A percentile compares a stretch with the other conserved stretches of the same genome.
Conservation (phyloP, 768 basidiomycete species). For the Paxillus rubicundulus region DNA sequence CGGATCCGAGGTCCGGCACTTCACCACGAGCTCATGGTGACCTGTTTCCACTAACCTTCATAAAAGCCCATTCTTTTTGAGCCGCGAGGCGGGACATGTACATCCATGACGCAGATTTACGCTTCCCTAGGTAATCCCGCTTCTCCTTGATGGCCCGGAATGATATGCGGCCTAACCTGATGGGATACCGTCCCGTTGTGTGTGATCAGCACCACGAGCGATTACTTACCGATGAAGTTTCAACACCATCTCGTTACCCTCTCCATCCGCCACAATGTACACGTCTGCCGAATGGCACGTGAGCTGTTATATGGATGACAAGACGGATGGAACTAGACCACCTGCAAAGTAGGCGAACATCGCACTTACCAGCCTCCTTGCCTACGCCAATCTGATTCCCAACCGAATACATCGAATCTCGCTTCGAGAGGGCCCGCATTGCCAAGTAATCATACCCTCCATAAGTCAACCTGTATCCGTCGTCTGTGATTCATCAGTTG, state of each 20-base stretch:
- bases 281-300: constrained; percentile 49
- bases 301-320: background rate
- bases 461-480: constrained; percentile 95
- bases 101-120: constrained; percentile 98
- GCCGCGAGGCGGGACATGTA: constrained; percentile 97
- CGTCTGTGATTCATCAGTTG: constrained; percentile 54
- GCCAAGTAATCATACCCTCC: constrained; percentile 98
- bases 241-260: constrained; percentile 83
- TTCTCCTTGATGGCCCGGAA: constrained; percentile 97
- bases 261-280: constrained; percentile 83
- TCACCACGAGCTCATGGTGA: background rate
- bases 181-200: constrained; percentile 5
- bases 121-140: constrained; percentile 92
- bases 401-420: constrained; percentile 85
- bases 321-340: background rate
- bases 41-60: constrained; percentile 64
- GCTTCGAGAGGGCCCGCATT: constrained; percentile 87
- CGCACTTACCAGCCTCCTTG: constrained; percentile 82
- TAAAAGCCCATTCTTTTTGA: constrained; percentile 97
- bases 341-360: background rate
- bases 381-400: constrained; percentile 99
- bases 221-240: constrained; percentile 81
- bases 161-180: constrained; percentile 91
- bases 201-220: background rate
- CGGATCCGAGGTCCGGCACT: background rate